Base-by-base conservation (phyloP, 352 stramenopile species). In the Lagenidium sp. region DNA sequence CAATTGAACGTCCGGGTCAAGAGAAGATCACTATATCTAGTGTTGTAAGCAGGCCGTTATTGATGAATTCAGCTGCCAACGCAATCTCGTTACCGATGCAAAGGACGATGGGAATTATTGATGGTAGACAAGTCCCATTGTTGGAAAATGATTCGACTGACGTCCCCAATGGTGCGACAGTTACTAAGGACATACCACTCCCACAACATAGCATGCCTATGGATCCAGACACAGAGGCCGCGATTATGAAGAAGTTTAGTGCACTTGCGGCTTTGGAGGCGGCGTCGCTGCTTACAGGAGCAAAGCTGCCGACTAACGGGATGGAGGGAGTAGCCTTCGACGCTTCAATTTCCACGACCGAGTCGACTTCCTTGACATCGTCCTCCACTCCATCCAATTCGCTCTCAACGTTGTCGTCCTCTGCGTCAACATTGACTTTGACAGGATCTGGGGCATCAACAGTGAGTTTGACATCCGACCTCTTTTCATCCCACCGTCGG, bases 1-100 rank as follows among this genome's bases (percentile, higher is more conserved):
- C 66, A 7, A 84, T 89, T 32, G 68, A 85, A 16, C 68, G 67
- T 11, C 68, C 70, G 19, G 76, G 71, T 25, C 59, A 82, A 36
- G 68, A 82, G n/a, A 66, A 68, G 36, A 84, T 89, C 22, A 83
- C 68, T 4, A 89, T 89, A 43, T 83, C 76, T 10, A 85, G 76
- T 47, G 57, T 82, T n/a, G 81, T 89, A 32, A 70, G 61, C 34
- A 66, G 64, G 3, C 58, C 70, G 1, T 42, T 88, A 18, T 56
- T 88, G 44, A 65, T 87, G 50, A 60, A 79, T 16, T 51, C 69
- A 13, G 42, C 34, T 44, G 49, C 39, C 2, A 36, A 31, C 15
- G 23, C 65, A 20, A 47, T 36, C 16, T 48, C 60, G 8, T 36
- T 81, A 13, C 55, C 58, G 18, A 25, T 82, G 21, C 34, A n/a